phyloP scores from a whole-genome alignment of 2,329 filamentous ascomycete genomes.

The Botryotinia calthae region DNA sequence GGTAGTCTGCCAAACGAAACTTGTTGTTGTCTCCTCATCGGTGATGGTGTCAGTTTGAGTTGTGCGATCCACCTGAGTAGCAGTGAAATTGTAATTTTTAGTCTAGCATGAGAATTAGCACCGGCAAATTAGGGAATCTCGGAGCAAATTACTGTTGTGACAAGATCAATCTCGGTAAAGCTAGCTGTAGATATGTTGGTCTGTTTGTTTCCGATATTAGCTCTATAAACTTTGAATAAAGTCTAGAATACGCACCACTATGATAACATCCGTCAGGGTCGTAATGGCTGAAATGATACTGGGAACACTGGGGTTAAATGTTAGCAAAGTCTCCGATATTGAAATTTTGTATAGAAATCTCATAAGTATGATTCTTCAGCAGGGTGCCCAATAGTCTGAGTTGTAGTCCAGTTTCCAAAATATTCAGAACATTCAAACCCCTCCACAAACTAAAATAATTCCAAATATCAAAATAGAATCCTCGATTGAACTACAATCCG shows the following conservation, averaged over 20 bases:
- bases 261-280: slow-evolving; percentile 1
- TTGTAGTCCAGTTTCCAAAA: not conserved
- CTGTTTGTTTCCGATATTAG: not conserved
- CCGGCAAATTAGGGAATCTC: no score
- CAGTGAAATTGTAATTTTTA: slow-evolving; percentile 17
- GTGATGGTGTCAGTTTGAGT: slow-evolving; percentile 17
- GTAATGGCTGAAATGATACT: slow-evolving; percentile 10
- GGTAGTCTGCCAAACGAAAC: slow-evolving; percentile 18
- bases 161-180: not conserved
- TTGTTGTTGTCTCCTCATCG: slow-evolving; percentile 18
- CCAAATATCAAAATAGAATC: not conserved
- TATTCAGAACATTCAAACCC: not conserved
- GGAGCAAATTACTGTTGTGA: not conserved
- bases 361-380: not conserved
- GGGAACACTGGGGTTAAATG: not conserved
- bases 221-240: not conserved
- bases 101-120: not conserved
- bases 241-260: slow-evolving; percentile 1
- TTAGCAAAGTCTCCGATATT: not conserved
- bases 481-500: not conserved
- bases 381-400: not conserved
- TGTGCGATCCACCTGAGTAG: slow-evolving; percentile 5
- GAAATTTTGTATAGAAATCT: not conserved
- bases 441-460: not conserved
- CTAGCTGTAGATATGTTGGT: slow-evolving; percentile 9